These are phyloP conservation scores for Penicillium paradoxum DNA, from an alignment of 495 filamentous ascomycete species.

Conservation along the genomic window DNA sequence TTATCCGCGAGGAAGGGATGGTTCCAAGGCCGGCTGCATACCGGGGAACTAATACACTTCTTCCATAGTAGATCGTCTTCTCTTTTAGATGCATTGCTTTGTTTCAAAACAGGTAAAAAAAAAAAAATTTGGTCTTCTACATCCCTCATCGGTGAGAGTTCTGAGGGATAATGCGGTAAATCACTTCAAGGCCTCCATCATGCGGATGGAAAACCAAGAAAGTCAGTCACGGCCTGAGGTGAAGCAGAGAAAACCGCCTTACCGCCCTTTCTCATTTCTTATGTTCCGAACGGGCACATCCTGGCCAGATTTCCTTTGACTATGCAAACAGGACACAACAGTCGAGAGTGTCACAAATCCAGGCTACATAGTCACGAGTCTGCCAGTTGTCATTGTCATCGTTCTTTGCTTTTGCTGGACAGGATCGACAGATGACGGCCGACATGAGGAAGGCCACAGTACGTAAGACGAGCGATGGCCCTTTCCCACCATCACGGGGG, in stretches of 20 bases:
- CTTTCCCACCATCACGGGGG: conserved; percentile 8
- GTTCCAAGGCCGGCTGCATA: conserved; percentile 21
- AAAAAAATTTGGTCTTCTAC: neutral
- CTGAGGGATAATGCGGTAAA: neutral
- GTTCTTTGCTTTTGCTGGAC: neutral
- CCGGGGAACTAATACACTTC: conserved; percentile 20
- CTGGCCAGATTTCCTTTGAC: conserved; percentile 10
- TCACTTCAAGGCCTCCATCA: neutral
- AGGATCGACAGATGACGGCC: neutral
- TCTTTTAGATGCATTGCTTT: conserved; percentile 1
- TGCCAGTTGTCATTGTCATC: conserved; percentile 24
- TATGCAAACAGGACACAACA: conserved; percentile 17
- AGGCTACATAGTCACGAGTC: conserved; percentile 21
- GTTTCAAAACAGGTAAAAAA: neutral
- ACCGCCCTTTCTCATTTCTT: conserved; percentile 18
- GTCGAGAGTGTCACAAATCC: conserved; percentile 22
- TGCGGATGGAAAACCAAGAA: neutral
- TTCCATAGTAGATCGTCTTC: conserved; percentile 13
- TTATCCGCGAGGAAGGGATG: conserved; percentile 20
- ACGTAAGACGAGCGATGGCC: neutral
- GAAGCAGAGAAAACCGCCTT: conserved; percentile 7
- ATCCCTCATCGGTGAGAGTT: neutral
- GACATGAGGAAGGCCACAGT: neutral
- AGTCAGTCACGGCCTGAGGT: neutral
- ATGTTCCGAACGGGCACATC: conserved; percentile 25